These are phyloP conservation scores for Termitomyces sp. DNA, from an alignment of 768 basidiomycete genomes.

Conservation along the genomic window DNA sequence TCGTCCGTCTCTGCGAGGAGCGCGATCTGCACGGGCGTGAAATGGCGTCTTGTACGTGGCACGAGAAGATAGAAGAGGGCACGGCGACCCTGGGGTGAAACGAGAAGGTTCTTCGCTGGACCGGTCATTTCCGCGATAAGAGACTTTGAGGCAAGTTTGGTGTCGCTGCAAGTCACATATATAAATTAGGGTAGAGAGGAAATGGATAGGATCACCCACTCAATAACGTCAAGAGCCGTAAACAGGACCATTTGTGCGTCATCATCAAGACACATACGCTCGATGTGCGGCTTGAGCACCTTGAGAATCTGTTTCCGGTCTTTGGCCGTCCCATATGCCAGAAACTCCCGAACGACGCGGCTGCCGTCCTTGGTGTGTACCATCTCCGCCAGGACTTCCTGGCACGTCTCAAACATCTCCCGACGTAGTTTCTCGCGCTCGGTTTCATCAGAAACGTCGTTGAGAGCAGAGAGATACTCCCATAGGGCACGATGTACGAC, in stretches of 20 bases:
- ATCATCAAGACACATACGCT: conserved; percentile 83
- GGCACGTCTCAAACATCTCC: conserved; percentile 84
- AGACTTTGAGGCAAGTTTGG: conserved; percentile 81
- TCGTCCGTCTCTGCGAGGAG: conserved; percentile 70
- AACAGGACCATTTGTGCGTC: conserved; percentile 90
- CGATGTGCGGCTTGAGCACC: conserved; percentile 82
- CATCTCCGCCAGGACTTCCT: conserved; percentile 86
- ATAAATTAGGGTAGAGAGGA: not conserved
- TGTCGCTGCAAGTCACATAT: conserved; percentile 55
- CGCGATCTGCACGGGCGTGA: conserved; percentile 76
- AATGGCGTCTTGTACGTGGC: conserved; percentile 81
- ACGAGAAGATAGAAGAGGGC: conserved; percentile 78
- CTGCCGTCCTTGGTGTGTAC: conserved; percentile 93
- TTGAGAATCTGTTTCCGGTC: conserved; percentile 92
- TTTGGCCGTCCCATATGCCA: conserved; percentile 83
- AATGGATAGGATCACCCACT: conserved; percentile 44
- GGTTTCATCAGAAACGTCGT: conserved; percentile 48
- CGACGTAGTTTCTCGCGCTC: conserved; percentile 71
- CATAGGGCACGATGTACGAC: conserved; percentile 84
- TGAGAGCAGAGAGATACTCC: conserved; percentile 74
- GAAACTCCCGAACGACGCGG: conserved; percentile 78
- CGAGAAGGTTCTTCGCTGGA: conserved; percentile 50
- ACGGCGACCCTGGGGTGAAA: conserved; percentile 71
- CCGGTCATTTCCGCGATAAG: conserved; percentile 66
- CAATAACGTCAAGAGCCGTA: conserved; percentile 84